Evolutionary conservation across 352 stramenopile species (phyloP).

Genomic region (Globisporangium cederbergense): DNA sequence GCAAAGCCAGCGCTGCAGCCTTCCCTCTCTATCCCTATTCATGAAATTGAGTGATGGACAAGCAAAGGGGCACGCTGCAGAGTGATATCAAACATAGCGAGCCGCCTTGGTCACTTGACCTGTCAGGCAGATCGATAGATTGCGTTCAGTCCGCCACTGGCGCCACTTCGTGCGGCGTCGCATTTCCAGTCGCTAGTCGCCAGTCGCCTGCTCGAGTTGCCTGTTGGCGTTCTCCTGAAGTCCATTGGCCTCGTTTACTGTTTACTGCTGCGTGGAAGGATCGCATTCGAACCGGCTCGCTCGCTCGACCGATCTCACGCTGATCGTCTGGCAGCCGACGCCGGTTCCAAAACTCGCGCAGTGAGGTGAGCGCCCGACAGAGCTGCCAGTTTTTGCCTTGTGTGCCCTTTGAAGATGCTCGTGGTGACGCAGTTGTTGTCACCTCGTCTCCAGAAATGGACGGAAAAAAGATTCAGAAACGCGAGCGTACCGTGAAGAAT

Average conservation of each 20-base stretch:
- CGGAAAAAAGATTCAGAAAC: constrained; percentile 15
- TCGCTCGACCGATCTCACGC: neutral
- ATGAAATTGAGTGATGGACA: no score
- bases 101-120: no score
- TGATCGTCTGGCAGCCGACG: neutral
- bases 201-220: neutral
- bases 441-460: constrained; percentile 3
- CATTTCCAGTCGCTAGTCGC: neutral
- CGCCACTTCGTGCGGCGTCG: neutral
- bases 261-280: neutral
- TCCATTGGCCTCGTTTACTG: neutral
- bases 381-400: neutral
- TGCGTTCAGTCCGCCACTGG: no score
- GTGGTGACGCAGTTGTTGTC: constrained; percentile 6
- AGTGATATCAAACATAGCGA: no score
- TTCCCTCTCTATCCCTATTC: no score
- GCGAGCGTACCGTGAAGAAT: neutral
- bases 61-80: no score
- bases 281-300: neutral
- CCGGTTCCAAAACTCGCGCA: neutral
- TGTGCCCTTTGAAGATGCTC: neutral
- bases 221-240: neutral
- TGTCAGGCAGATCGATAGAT: no score
- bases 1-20: no score
- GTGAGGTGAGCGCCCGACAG: neutral